Percentiles rank a stretch among this genome's conserved stretches.
phyloP scores from a whole-genome alignment of 2,329 filamentous ascomycete species.

The Polytolypa hystricis region DNA sequence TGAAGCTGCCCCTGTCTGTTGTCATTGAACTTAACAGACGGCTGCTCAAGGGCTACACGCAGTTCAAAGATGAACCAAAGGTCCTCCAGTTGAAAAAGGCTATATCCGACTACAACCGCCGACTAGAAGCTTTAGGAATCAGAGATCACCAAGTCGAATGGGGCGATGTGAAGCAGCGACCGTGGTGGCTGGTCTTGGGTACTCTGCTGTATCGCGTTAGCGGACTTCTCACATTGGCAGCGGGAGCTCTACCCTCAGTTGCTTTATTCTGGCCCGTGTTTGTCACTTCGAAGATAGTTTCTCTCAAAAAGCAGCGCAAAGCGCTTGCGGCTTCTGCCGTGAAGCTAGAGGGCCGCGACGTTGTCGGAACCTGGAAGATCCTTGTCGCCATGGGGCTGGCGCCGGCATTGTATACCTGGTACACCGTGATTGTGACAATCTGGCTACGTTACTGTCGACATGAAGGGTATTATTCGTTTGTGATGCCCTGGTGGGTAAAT shows the following conservation, averaged over 20 bases:
- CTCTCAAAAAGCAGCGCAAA: slow-evolving; percentile 58
- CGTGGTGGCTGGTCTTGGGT: slow-evolving; percentile 55
- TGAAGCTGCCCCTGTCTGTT: slow-evolving; percentile 72
- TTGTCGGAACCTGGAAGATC: slow-evolving; percentile 75
- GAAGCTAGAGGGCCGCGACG: slow-evolving; percentile 66
- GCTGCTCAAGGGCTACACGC: slow-evolving; percentile 68
- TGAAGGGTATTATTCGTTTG: slow-evolving; percentile 41
- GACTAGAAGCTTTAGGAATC: slow-evolving; percentile 65
- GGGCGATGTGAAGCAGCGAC: slow-evolving; percentile 48
- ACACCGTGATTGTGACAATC: slow-evolving; percentile 55
- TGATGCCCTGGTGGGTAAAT: slow-evolving; percentile 8
- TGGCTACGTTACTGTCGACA: slow-evolving; percentile 63
- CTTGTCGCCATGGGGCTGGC: slow-evolving; percentile 62
- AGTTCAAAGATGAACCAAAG: slow-evolving; percentile 69
- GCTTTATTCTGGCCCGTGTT: slow-evolving; percentile 70
- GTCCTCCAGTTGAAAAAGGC: slow-evolving; percentile 57
- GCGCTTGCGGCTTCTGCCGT: slow-evolving; percentile 64
- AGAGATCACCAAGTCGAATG: slow-evolving; percentile 80
- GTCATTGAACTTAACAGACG: slow-evolving; percentile 77
- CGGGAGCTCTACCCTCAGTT: slow-evolving; percentile 64
- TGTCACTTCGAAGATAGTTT: slow-evolving; percentile 61
- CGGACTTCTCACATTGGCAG: slow-evolving; percentile 58
- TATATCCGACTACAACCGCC: slow-evolving; percentile 65
- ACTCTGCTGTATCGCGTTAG: slow-evolving; percentile 62
- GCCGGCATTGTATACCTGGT: slow-evolving; percentile 62